phyloP scores from a whole-genome alignment of 176 grass and related monocot species.

The Hsuehochloa calcarea region DNA sequence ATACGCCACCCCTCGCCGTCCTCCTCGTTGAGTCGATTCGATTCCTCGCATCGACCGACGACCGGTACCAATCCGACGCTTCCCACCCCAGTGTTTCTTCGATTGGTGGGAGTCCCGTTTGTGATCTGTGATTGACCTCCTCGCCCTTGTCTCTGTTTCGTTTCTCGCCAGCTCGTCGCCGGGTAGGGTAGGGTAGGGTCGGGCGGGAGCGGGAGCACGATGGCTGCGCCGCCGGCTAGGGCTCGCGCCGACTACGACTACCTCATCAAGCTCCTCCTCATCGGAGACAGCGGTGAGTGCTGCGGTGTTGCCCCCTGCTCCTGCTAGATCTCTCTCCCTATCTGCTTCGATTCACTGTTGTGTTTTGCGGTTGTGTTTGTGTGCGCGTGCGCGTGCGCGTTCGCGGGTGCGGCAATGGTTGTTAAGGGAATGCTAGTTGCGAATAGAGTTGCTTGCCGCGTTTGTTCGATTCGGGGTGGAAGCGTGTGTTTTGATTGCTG shows the following conservation, averaged over 20 bases:
- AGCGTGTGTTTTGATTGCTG: background rate
- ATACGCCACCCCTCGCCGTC: conserved; percentile 15
- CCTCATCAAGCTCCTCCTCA: conserved; percentile 83
- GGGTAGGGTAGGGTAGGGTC: background rate
- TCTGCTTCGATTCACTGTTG: background rate
- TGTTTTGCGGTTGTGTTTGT: background rate
- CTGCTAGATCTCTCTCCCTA: background rate
- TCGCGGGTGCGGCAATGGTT: background rate
- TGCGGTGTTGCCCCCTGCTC: background rate
- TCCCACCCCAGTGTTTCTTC: conserved; percentile 2
- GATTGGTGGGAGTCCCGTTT: background rate
- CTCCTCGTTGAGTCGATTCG: background rate
- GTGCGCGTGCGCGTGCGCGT: too few species aligned
- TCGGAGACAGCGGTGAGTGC: conserved; percentile 71
- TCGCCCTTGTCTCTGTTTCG: background rate
- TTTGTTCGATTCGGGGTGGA: background rate
- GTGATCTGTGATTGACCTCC: background rate
- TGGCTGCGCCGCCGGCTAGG: conserved; percentile 73
- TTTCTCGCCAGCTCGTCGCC: conserved; percentile 7
- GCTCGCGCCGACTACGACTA: conserved; percentile 78
- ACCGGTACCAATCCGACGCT: conserved; percentile 29
- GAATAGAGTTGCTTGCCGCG: background rate
- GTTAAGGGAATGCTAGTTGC: background rate
- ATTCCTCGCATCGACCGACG: conserved; percentile 32
- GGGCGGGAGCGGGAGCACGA: conserved; percentile 33